phyloP scores from a whole-genome alignment of 192 early-diverging fungal species.

The Linnemannia zychae region DNA sequence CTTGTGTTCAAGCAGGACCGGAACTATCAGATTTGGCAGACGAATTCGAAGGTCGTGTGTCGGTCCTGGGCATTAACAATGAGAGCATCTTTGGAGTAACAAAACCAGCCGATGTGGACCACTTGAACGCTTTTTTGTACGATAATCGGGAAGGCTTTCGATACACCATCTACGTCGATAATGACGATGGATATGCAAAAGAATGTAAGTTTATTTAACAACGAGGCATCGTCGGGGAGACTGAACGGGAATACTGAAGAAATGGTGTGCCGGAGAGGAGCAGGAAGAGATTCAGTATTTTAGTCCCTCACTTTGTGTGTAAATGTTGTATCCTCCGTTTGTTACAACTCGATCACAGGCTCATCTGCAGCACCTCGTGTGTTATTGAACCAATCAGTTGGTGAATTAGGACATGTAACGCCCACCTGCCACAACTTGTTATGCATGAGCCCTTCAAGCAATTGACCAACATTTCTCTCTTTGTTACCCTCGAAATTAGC shows the following conservation, averaged over 20 bases:
- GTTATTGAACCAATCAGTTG: neutral
- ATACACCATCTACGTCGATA: constrained; percentile 43
- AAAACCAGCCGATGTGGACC: constrained; percentile 4
- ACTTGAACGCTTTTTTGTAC: constrained; percentile 23
- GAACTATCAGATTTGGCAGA: constrained; percentile 43
- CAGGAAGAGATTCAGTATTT: neutral
- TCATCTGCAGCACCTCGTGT: too few relatives aligned
- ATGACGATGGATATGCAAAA: constrained; percentile 43
- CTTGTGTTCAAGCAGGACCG: constrained; percentile 43
- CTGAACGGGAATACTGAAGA: neutral
- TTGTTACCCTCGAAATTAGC: constrained; percentile 13
- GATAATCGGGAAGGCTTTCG: constrained; percentile 35
- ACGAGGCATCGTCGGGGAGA: too few relatives aligned
- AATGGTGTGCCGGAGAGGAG: neutral
- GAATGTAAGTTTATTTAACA: constrained; percentile 30
- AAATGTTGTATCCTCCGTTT: neutral
- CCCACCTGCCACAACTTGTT: neutral
- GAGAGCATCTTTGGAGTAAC: constrained; percentile 49
- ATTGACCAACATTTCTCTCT: neutral
- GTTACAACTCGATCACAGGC: neutral
- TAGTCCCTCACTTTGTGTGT: neutral
- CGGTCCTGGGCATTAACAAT: constrained; percentile 50
- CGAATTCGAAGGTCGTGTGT: constrained; percentile 25
- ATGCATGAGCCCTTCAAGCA: neutral
- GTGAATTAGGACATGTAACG: neutral